Evolutionary conservation across 192 early-diverging fungal species (phyloP), one percentile per base, ranked within the genome.

Genomic region (Coemansia sp.): DNA sequence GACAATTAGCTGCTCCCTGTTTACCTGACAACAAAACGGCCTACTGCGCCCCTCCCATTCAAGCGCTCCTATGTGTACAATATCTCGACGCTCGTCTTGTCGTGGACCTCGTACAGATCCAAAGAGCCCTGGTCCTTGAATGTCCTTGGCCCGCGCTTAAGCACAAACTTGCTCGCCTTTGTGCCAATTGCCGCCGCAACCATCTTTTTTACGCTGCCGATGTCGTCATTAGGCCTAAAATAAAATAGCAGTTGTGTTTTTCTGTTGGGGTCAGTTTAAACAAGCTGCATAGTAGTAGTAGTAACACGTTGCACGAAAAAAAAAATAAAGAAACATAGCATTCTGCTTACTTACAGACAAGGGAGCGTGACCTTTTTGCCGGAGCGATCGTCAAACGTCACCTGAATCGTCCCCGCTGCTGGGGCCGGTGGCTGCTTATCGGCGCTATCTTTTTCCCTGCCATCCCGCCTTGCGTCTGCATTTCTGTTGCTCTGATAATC

Each of bases 131-230:
- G 91, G 68, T 97, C 93, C 80, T 94, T 94, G 75, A 77, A 96
- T 11, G 89, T 79, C 19, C 82, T 91, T 63, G 93, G 92, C 90
- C 93, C 92, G 72, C 96, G 95, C 78, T 96, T 96, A 43, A 97
- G 76, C 4, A 94, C 86, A 73, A 97, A 95, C 77, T 94, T 96
- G 40, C 90, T 86, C 36, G 93, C 79, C 53, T 92, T 90, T 2
- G 95, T 97, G 74, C 95, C 95, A 9, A 89, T 94, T 79, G 94
- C 93, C 11, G 93, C 93, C 7, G 94, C 91, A 54, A 95, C 90
- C 14, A 95, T 64, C 64, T 91, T 89, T 66, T 97, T 97, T 25
- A 97, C 83, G 72, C 94, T 91, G 12, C 89, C 88, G 43, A 97
- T 82, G 0, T 93, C 93, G 77, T 96, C 95, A 47, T 88, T 86